Evolutionary conservation across 768 basidiomycete genomes (phyloP).

Genomic region (Nidula microcarpa): DNA sequence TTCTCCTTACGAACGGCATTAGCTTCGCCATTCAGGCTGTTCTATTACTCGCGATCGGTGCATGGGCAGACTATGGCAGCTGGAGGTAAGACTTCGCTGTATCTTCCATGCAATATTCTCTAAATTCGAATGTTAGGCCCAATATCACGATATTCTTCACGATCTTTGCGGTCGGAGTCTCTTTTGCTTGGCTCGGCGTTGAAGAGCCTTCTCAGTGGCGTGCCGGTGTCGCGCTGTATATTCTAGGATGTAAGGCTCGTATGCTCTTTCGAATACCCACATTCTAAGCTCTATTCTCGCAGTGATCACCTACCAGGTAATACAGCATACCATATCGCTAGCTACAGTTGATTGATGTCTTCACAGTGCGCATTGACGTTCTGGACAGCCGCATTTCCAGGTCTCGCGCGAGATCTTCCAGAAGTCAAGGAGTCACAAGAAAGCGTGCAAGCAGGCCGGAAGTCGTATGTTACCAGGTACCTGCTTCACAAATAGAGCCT

Average conservation of each 20-base stretch:
- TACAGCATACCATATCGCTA: not conserved
- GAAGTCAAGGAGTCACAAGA: constrained; percentile 55
- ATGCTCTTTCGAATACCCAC: not conserved
- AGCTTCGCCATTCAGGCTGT: constrained; percentile 75
- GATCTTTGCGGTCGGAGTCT: constrained; percentile 58
- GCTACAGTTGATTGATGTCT: not conserved
- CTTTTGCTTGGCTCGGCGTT: constrained; percentile 78
- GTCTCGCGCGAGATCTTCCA: constrained; percentile 65
- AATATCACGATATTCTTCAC: constrained; percentile 80
- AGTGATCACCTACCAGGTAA: constrained; percentile 74
- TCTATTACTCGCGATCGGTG: constrained; percentile 61
- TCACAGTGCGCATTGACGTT: constrained; percentile 65
- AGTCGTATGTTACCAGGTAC: constrained; percentile 8
- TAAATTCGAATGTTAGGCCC: constrained; percentile 37
- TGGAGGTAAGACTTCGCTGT: constrained; percentile 50
- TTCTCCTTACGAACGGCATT: constrained; percentile 75
- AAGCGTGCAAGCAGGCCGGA: constrained; percentile 39
- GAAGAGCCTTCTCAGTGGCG: constrained; percentile 63
- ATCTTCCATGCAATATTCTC: not conserved
- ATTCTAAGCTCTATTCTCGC: constrained; percentile 9
- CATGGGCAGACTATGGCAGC: constrained; percentile 80
- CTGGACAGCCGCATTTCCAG: constrained; percentile 83
- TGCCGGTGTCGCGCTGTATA: constrained; percentile 56
- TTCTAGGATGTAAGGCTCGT: constrained; percentile 52
- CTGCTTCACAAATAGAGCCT: too few relatives aligned